These are phyloP conservation scores for Pseudogymnoascus sp. DNA, from an alignment of 2,329 filamentous ascomycete species.

Conservation along the genomic window DNA sequence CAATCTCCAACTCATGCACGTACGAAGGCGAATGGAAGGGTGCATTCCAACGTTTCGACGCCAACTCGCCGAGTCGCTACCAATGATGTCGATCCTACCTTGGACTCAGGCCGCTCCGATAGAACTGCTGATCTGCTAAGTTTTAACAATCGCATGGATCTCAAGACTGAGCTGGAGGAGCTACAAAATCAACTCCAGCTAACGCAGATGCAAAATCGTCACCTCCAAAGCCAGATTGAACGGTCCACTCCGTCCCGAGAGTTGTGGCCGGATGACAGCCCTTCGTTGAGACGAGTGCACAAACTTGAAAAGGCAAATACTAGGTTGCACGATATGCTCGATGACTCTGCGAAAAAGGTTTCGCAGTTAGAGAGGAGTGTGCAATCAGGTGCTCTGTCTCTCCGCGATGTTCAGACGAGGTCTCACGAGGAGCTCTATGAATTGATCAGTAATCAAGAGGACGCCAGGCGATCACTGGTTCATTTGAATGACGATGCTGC, in stretches of 20 bases:
- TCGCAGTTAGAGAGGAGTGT: conserved; percentile 82
- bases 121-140: conserved; percentile 74
- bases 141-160: conserved; percentile 82
- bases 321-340: conserved; percentile 85
- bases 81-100: conserved; percentile 48
- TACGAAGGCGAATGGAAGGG: conserved; percentile 44
- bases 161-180: conserved; percentile 84
- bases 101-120: conserved; percentile 78
- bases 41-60: conserved; percentile 68
- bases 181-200: conserved; percentile 91
- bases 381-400: conserved; percentile 75
- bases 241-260: conserved; percentile 56
- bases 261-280: conserved; percentile 63
- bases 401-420: conserved; percentile 85
- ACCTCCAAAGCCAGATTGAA: conserved; percentile 81
- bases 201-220: conserved; percentile 88
- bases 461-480: conserved; percentile 72
- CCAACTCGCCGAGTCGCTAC: conserved; percentile 65
- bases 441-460: conserved; percentile 85
- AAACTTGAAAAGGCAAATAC: conserved; percentile 90
- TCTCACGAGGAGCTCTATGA: conserved; percentile 93
- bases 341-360: conserved; percentile 88
- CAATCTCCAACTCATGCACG: conserved; percentile 68
- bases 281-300: conserved; percentile 72
- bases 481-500: conserved; percentile 81